Base-by-base conservation (phyloP, 495 filamentous ascomycete species). In the Parachaetomium inaequale region DNA sequence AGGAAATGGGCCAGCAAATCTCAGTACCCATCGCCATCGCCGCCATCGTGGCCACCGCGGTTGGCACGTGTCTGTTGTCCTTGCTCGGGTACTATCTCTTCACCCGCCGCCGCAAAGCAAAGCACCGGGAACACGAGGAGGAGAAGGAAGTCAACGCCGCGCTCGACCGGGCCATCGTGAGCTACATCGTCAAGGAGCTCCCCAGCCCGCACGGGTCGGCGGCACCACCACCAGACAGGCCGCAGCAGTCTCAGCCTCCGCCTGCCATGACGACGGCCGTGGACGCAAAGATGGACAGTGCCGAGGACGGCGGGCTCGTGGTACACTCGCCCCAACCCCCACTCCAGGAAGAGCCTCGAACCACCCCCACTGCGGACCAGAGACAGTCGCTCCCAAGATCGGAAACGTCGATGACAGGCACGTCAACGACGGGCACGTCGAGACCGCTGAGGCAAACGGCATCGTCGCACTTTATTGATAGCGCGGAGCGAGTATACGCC, bases 121-220 rank as follows among this genome's bases (percentile, higher is more conserved):
- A 63, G 47, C 58, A 56, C 40, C 43, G 50, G 31, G 58, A 11
- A 3, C 36, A 55, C 46, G 65, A 68, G 40, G 63, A 62, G 25
- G 68, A 69, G 50, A 62, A 64, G n/a, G 52, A 64, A 5, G 66
- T 62, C 31, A 71, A 55, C 62, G 59, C 38, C 1, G 70, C 70
- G 4, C 61, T 71, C 0, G 70, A 70, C 40, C 68, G 70, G 15
- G 68, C 68, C 2, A 66, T 71, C 17, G 64, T 72, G 11, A 70
- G 66, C 61, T 72, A 71, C 45, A 71, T 68, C 46, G 68, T 56
- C 19, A 71, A 72, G 19, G 68, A 72, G 32, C 55, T 57, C 2
- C 63, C 70, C 5, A 68, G 31, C 15, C 59, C 59, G 8, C 58
- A 46, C 0, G 63, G 38, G 1, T 29, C 52, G 4, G 1, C 26